Percentiles rank a stretch among this genome's conserved stretches.
phyloP scores from a whole-genome alignment of 1,284 basidiomycete genomes.

The Boletus calvinii region DNA sequence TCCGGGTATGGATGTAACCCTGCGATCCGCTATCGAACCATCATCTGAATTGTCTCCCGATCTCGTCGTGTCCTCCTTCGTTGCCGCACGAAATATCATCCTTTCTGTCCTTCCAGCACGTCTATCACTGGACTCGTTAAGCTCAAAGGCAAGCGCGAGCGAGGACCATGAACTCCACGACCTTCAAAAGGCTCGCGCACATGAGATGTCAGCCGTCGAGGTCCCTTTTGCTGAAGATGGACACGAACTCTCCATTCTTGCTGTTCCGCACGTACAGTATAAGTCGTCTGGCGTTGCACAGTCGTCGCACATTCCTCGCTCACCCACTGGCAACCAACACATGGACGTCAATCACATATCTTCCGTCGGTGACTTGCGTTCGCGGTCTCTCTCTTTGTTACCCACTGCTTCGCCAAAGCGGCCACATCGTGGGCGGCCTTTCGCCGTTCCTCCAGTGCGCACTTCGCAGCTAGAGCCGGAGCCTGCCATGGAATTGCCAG shows the following conservation, averaged over 20 bases:
- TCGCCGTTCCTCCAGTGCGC: constrained; percentile 27
- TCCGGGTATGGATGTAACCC: not conserved
- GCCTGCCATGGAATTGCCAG: constrained; percentile 33
- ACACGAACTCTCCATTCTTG: constrained; percentile 20
- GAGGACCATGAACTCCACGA: constrained; percentile 35
- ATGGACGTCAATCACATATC: not conserved
- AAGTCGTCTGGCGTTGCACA: not conserved
- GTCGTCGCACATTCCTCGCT: constrained; percentile 2
- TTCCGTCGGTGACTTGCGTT: not conserved
- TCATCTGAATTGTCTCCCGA: constrained; percentile 8
- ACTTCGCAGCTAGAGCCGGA: constrained; percentile 35
- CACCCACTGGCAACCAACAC: not conserved
- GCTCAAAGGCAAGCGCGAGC: constrained; percentile 27
- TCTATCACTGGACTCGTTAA: constrained; percentile 33
- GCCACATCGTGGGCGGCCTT: constrained; percentile 18
- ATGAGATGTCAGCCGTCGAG: not conserved
- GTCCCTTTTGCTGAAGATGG: constrained; percentile 5
- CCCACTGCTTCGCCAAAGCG: not conserved
- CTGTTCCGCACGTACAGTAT: not conserved
- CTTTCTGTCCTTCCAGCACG: constrained; percentile 31
- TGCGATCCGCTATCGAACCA: not conserved
- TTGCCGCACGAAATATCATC: constrained; percentile 26
- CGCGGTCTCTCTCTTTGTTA: not conserved
- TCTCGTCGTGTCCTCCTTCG: constrained; percentile 21
- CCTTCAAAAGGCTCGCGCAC: constrained; percentile 5